These are phyloP conservation scores for Cocos nucifera DNA, from an alignment of 176 grass and related monocot genomes.

Conservation along the genomic window DNA sequence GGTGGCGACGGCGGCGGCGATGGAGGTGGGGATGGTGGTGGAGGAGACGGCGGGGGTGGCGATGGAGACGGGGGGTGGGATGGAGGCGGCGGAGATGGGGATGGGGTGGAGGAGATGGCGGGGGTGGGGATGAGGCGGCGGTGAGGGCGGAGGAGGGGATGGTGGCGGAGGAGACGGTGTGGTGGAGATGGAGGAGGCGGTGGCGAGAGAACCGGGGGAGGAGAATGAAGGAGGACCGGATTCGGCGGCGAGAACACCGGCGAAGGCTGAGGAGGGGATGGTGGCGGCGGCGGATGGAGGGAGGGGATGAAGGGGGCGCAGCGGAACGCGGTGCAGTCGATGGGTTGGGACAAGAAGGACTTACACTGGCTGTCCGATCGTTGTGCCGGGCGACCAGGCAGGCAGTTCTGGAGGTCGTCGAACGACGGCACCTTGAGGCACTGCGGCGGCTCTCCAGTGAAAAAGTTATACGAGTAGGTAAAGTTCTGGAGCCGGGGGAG, in stretches of 20 bases:
- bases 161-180: constrained; percentile 3
- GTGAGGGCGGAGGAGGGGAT: constrained; percentile 10
- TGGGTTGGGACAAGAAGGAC: constrained; percentile 33
- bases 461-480: constrained; percentile 73
- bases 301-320: background rate
- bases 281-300: background rate
- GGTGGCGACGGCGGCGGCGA: no score
- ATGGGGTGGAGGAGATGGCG: constrained; percentile 17
- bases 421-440: constrained; percentile 37
- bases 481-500: constrained; percentile 67
- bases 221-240: constrained; percentile 15
- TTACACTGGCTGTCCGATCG: constrained; percentile 48
- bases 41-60: no score
- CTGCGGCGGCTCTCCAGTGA: constrained; percentile 45
- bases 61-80: background rate
- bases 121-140: background rate
- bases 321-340: constrained; percentile 28
- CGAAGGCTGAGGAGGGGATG: background rate
- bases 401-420: constrained; percentile 53
- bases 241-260: constrained; percentile 18
- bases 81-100: constrained; percentile 5
- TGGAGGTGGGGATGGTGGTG: no score
- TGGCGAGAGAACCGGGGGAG: constrained; percentile 10
- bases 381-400: constrained; percentile 42
- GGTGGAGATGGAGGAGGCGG: constrained; percentile 28